phyloP scores from a whole-genome alignment of 164 flowering plant genomes.

The Tetrastigma voinierianum region DNA sequence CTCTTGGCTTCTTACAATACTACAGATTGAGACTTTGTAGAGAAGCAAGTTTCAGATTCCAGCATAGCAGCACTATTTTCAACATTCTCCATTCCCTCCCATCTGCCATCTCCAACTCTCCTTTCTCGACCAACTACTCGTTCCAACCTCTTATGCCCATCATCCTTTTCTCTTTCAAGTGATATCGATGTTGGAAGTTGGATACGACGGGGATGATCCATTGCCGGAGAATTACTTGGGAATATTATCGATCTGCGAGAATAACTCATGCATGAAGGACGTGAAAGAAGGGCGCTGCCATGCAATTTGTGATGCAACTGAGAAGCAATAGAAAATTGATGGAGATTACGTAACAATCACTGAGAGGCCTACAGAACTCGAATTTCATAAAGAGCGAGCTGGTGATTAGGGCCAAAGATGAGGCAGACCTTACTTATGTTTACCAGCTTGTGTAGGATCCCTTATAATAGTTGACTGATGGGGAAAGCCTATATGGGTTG shows the following conservation, averaged over 20 bases:
- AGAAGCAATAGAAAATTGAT: conserved; percentile 5
- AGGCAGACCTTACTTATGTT: neutral
- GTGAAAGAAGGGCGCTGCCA: neutral
- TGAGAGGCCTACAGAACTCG: conserved; percentile 8
- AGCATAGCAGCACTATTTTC: no score
- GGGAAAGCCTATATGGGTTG: conserved; percentile 29
- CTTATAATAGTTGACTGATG: conserved; percentile 39
- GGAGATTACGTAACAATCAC: conserved; percentile 1
- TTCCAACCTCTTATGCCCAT: neutral
- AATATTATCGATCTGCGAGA: no score
- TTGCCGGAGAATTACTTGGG: no score
- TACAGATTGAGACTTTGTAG: no score
- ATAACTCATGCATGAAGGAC: neutral
- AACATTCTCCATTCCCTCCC: conserved; percentile 8
- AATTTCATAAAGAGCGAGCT: conserved; percentile 4
- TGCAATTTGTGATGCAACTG: conserved; percentile 4
- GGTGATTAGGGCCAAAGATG: neutral
- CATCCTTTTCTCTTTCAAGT: neutral
- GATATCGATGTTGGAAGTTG: neutral
- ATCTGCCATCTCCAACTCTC: neutral
- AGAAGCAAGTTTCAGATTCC: no score
- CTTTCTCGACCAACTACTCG: neutral
- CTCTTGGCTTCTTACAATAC: no score
- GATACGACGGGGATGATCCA: no score
- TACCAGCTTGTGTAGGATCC: conserved; percentile 28